Evolutionary conservation across 2,329 filamentous ascomycete genomes (phyloP).

Genomic region (Dothistroma septosporum): DNA sequence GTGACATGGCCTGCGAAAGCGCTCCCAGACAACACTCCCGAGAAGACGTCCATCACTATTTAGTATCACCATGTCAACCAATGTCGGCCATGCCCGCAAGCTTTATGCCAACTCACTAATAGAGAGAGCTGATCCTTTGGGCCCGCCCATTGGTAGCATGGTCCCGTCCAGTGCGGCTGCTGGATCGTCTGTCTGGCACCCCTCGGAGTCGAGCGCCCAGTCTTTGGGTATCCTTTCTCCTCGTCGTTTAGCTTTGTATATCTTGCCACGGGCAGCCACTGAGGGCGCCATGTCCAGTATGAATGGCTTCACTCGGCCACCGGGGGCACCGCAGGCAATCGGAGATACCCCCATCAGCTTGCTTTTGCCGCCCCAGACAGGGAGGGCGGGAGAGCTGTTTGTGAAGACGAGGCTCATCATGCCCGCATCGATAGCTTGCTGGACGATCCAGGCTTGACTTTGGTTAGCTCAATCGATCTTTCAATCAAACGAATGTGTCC

Average conservation of each 20-base stretch:
- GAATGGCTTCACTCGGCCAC: conserved; percentile 57
- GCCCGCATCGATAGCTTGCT: conserved; percentile 66
- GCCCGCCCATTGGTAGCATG: conserved; percentile 82
- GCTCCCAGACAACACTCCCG: conserved; percentile 69
- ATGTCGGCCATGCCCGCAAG: background rate
- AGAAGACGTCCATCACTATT: conserved; percentile 73
- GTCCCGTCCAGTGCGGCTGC: conserved; percentile 67
- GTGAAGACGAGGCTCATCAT: conserved; percentile 61
- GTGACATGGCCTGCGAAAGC: conserved; percentile 76
- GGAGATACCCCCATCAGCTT: conserved; percentile 72
- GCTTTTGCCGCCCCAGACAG: conserved; percentile 63
- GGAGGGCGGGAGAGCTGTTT: conserved; percentile 64
- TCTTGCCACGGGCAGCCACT: conserved; percentile 66
- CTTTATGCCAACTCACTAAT: conserved; percentile 55
- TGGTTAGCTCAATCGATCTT: background rate
- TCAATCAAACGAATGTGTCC: background rate
- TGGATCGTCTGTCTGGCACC: conserved; percentile 54
- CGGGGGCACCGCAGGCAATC: conserved; percentile 71
- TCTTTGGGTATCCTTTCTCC: conserved; percentile 66
- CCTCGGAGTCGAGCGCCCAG: conserved; percentile 72
- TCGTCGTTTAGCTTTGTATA: conserved; percentile 64
- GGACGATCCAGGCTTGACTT: conserved; percentile 64
- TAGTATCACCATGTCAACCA: background rate
- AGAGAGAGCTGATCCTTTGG: conserved; percentile 71
- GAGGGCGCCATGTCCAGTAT: conserved; percentile 72